Base-by-base conservation (phyloP, 2,329 filamentous ascomycete species). In the Calycina marina region DNA sequence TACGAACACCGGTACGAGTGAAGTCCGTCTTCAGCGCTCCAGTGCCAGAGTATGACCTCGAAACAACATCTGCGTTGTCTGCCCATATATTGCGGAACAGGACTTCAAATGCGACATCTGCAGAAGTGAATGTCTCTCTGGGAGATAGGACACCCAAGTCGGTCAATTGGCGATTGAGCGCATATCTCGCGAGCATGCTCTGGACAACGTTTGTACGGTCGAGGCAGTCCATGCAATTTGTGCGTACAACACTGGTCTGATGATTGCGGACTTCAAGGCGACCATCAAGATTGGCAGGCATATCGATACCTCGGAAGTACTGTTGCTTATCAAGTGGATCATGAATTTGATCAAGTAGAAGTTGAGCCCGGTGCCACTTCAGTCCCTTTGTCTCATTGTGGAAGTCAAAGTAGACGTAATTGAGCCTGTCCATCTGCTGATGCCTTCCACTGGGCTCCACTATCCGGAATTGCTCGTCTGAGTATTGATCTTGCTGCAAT, bases 221-320 rank as follows among this genome's bases (percentile, higher is more conserved):
- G 10, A 98, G 70, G 45, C 92, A 98, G 58, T 98, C 90, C 90
- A 98, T 98, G 61, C 90, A 98, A 56, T 98, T 98, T 24, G 90
- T 94, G 33, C 90, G 77, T 42, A 98, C 86, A 11, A 96, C 86
- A 39, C 82, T 85, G 1, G 75, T 83, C 63, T 98, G 90, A 42
- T 72, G 67, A 40, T 72, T 77, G 41, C 85, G 76, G 18, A 84
- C 72, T 47, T 96, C 88, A 9, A 94, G 66, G 12, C 71, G 72
- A 17, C 78, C 80, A 37, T 75, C 66, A 30, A 64, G 54, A 45
- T 72, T 70, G 26, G 73, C 80, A 2, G 85, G 82, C 62, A 79
- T 80, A 54, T 94, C 84, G 16, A 88, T 73, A 22, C 83, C 88
- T 40, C 85, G 79, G 67, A 96, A 98, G 59, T 98, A 98, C 44